These are phyloP conservation scores for Verruconis gallopava DNA, from an alignment of 2,329 filamentous ascomycete species.

Conservation along the genomic window DNA sequence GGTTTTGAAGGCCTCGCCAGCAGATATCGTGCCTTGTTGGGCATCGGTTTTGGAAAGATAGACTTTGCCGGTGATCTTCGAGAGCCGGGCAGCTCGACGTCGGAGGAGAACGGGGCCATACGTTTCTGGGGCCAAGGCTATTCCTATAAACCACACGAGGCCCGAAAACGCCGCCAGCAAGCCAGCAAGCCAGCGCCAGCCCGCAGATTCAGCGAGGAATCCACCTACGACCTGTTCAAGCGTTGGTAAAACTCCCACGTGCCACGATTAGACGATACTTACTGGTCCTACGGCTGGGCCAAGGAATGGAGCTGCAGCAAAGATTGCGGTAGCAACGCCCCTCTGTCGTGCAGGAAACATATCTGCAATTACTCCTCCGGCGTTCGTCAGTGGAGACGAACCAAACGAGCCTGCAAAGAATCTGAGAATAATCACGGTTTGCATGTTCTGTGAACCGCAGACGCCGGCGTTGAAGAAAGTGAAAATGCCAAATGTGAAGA, in stretches of 20 bases:
- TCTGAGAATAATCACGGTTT: conserved; percentile 49
- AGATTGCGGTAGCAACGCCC: conserved; percentile 48
- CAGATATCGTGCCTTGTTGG: conserved; percentile 27
- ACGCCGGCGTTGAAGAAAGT: conserved; percentile 49
- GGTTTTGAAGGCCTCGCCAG: conserved; percentile 40
- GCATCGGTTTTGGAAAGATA: conserved; percentile 37
- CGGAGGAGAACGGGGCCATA: conserved; percentile 40
- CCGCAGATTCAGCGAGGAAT: conserved; percentile 49
- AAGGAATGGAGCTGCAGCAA: conserved; percentile 54
- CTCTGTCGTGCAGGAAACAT: conserved; percentile 42
- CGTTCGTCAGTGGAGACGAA: conserved; percentile 48
- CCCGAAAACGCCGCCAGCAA: conserved; percentile 38
- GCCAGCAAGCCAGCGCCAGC: conserved; percentile 59
- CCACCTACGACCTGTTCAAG: conserved; percentile 57
- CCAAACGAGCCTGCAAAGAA: conserved; percentile 54
- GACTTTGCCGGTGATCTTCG: conserved; percentile 37
- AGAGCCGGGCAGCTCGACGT: conserved; percentile 34
- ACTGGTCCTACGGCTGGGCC: conserved; percentile 45
- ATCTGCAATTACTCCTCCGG: conserved; percentile 49
- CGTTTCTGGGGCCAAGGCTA: conserved; percentile 32
- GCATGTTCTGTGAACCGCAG: conserved; percentile 44
- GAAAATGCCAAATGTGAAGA: conserved; percentile 43
- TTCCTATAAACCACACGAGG: conserved; percentile 28
- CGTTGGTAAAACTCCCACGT: too few relatives aligned
- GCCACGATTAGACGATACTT: too few relatives aligned